Base-by-base conservation (phyloP, 1,284 basidiomycete genomes). In the Ceratobasidium sp. region DNA sequence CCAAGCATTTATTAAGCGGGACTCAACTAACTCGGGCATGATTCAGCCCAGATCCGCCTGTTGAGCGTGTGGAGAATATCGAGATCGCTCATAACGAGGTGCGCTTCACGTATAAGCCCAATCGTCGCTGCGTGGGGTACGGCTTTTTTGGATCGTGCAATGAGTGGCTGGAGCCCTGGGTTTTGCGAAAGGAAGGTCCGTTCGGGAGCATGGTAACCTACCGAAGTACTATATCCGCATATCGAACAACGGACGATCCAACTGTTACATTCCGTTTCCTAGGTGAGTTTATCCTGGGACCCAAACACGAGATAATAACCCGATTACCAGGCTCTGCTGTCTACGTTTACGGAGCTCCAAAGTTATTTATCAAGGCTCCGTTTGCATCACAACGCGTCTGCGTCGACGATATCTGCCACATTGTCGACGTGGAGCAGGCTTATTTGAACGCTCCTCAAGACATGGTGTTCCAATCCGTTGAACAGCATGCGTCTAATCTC, bases 101-200 rank as follows among this genome's bases (percentile, higher is more conserved):
- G 37, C 48, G 48, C 19, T 31, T 66, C 14, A 34, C 53, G 2
- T 66, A 66, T 66, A 14, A 53, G 19, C 64, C 64, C 11, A 49
- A 49, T 27, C 46, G 64, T 13, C 64, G 64, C 16, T 66, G 64
- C 31, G 46, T 66, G n/a, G 37, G n/a, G n/a, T 37, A 43, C 34
- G 34, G 34, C 14, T 29, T 51, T 19, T 4, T 24, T 9, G 29
- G 48, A 34, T 66, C 48, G 48, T 66, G 64, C 48, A 51, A 46
- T n/a, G 39, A 11, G 31, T 66, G 64, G 64, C 53, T 51, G 27
- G 64, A 66, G 19, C 64, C 64, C 34, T 66, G 64, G 64, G 46
- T 22, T 8, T 66, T 46, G 64, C 49, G 48, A 53, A 49, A 66
- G 24, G 64, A 14, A 27, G 62, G 62, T 11, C 62, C 62, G n/a